These are phyloP conservation scores for Botrytis aclada DNA, from an alignment of 2,329 filamentous ascomycete genomes.

Conservation along the genomic window DNA sequence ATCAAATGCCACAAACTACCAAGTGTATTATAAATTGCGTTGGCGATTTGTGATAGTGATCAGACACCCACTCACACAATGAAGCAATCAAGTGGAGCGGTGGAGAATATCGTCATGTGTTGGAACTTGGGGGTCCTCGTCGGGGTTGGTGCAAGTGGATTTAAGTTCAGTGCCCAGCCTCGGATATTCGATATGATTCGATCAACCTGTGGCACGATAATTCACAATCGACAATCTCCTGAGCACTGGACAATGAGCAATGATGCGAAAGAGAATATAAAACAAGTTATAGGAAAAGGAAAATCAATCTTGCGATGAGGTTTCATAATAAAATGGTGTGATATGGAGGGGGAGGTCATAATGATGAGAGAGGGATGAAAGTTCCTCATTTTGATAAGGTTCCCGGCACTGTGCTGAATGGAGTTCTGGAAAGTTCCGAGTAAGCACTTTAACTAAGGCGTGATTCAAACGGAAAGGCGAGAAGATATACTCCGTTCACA, in stretches of 20 bases:
- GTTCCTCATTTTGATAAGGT: not conserved
- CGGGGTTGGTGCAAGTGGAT: not conserved
- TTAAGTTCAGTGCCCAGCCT: constrained; percentile 5
- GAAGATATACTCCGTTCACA: not conserved
- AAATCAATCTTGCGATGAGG: not conserved
- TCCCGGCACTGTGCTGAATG: not conserved
- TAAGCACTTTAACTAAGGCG: not conserved
- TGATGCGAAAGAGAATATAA: constrained; percentile 2
- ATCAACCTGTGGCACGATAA: not conserved
- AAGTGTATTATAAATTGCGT: not conserved
- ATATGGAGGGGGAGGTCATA: not conserved
- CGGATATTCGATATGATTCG: constrained; percentile 6
- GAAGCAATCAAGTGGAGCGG: constrained; percentile 6
- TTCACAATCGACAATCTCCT: not conserved
- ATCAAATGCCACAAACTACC: not conserved
- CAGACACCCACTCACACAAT: not conserved
- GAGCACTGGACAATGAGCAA: not conserved
- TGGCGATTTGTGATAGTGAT: constrained; percentile 7
- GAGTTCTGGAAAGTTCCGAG: not conserved
- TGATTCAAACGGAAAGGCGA: not conserved
- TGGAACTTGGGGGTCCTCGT: not conserved
- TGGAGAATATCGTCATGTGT: constrained; percentile 14
- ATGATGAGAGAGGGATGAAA: not conserved
- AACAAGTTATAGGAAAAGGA: not conserved
- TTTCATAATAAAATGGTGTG: not conserved